A percentile compares a stretch with the other conserved stretches of the same genome.
Conservation (phyloP, 139 green algal genomes). For the Zygnema circumcarinatum region DNA sequence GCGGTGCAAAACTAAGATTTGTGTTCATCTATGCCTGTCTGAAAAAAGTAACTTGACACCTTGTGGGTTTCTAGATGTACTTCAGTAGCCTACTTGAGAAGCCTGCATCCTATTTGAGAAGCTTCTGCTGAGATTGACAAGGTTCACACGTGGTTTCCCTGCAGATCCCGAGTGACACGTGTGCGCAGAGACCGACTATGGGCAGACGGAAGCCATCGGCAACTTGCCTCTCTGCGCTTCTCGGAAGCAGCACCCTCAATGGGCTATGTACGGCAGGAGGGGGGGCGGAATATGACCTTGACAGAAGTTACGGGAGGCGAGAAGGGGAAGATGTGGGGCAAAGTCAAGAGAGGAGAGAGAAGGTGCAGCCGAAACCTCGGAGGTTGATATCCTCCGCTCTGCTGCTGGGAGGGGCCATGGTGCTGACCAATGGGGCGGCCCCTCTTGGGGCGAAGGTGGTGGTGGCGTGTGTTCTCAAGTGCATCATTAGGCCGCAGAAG, state of each 20-base stretch:
- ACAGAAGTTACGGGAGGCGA: neutral
- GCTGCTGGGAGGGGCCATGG: neutral
- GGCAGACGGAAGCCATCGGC: neutral
- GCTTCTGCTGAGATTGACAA: too few relatives aligned
- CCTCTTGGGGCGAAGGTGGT: neutral
- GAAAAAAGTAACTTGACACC: too few relatives aligned
- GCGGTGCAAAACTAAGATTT: too few relatives aligned
- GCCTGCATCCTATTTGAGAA: too few relatives aligned
- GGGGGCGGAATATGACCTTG: neutral
- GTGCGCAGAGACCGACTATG: neutral
- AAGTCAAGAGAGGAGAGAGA: neutral
- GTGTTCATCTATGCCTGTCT: too few relatives aligned
- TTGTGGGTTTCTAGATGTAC: too few relatives aligned
- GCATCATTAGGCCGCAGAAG: neutral
- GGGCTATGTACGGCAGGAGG: neutral
- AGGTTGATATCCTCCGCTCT: neutral
- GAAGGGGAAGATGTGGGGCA: neutral
- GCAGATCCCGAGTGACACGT: neutral
- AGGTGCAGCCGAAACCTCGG: neutral
- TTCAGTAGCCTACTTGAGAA: too few relatives aligned
- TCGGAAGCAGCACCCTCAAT: neutral
- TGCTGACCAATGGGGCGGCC: neutral
- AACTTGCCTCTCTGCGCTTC: neutral
- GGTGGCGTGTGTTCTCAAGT: neutral
- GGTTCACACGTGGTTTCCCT: too few relatives aligned